phyloP scores from a whole-genome alignment of 768 basidiomycete genomes.

The Tricholoma furcatifolium region DNA sequence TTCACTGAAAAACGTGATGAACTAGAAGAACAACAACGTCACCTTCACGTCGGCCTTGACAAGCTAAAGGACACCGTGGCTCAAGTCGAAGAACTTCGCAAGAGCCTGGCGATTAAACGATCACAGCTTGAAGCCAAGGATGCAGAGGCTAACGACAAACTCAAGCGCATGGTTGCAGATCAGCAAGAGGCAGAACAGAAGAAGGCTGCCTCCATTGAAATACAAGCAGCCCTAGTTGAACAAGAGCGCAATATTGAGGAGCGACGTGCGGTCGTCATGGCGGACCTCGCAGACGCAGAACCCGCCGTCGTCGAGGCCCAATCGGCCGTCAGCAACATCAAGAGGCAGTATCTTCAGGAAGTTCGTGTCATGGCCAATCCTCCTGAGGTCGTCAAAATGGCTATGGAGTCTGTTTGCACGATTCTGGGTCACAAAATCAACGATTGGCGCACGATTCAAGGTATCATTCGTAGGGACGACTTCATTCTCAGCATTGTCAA shows the following conservation, averaged over 20 bases:
- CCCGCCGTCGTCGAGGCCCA: conserved; percentile 96
- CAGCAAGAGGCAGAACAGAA: conserved; percentile 99
- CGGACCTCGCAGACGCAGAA: conserved; percentile 95
- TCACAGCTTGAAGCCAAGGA: conserved; percentile 92
- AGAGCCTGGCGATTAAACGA: conserved; percentile 92
- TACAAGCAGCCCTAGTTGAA: conserved; percentile 89
- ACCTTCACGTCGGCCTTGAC: conserved; percentile 96
- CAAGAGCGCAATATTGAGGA: conserved; percentile 90
- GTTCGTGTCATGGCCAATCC: conserved; percentile 98
- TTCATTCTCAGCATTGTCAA: conserved; percentile 95
- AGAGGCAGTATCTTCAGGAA: conserved; percentile 92
- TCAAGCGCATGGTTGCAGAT: conserved; percentile 96
- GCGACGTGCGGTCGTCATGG: conserved; percentile 85
- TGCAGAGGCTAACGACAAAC: conserved; percentile 93
- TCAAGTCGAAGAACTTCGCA: conserved; percentile 94
- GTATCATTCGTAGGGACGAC: conserved; percentile 93
- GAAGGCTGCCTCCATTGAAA: conserved; percentile 94
- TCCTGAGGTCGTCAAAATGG: conserved; percentile 94
- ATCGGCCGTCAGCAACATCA: conserved; percentile 96
- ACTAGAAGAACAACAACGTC: conserved; percentile 96
- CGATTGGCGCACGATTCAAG: conserved; percentile 93
- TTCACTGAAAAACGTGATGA: conserved; percentile 97
- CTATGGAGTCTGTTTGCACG: conserved; percentile 98
- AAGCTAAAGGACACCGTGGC: conserved; percentile 95
- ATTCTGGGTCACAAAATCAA: conserved; percentile 96